Conservation (phyloP, 2,329 filamentous ascomycete species). For the Trichoderma sp. region DNA sequence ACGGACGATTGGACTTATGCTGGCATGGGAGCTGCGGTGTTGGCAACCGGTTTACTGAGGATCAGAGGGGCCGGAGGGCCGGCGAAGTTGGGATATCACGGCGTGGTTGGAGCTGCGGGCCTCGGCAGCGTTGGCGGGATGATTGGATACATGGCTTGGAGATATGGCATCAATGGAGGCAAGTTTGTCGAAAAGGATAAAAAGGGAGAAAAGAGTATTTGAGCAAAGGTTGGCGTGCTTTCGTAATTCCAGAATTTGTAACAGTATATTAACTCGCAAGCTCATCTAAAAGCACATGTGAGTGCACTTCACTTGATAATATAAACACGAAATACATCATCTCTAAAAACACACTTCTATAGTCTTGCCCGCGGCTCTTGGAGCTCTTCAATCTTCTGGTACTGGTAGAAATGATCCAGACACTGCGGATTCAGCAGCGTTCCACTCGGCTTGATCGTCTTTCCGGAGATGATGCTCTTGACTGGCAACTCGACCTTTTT, state of each 20-base stretch:
- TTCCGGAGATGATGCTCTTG: conserved; percentile 80
- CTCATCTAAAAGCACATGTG: background rate
- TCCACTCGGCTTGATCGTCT: conserved; percentile 71
- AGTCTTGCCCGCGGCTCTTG: conserved; percentile 37
- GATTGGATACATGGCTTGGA: conserved; percentile 51
- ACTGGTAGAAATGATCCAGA: conserved; percentile 77
- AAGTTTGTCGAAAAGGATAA: conserved; percentile 39
- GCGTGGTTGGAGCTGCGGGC: conserved; percentile 47
- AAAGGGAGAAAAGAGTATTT: conserved; percentile 25
- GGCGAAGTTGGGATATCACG: conserved; percentile 40
- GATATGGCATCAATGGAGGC: conserved; percentile 50
- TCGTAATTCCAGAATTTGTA: conserved; percentile 4
- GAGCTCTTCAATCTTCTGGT: conserved; percentile 47
- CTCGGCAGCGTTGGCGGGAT: conserved; percentile 53
- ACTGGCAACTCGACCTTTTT: conserved; percentile 86
- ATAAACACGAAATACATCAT: background rate
- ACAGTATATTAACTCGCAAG: background rate
- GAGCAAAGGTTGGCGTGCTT: background rate
- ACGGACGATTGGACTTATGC: conserved; percentile 57
- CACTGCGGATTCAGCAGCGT: conserved; percentile 76
- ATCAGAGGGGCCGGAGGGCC: conserved; percentile 32
- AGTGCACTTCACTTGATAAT: background rate
- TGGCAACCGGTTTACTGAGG: conserved; percentile 33
- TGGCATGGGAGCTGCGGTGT: conserved; percentile 44
- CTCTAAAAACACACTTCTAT: conserved; percentile 22